Evolutionary conservation across 2,329 filamentous ascomycete genomes (phyloP).

Genomic region (Pyrenophora teres): DNA sequence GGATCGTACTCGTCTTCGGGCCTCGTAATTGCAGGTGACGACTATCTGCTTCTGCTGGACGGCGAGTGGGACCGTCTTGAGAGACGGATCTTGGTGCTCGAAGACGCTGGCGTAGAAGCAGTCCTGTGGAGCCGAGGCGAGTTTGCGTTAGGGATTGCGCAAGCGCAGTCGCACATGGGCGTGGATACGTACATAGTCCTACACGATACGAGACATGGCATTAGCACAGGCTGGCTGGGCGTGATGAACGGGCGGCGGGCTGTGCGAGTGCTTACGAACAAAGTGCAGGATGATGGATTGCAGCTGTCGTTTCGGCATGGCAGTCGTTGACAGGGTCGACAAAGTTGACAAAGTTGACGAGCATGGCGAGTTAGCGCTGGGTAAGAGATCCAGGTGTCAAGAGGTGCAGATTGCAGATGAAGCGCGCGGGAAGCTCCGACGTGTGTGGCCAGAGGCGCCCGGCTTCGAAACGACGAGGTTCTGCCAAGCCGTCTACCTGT

Average conservation of each 20-base stretch:
- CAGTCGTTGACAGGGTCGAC: no score
- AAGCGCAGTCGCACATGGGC: constrained; percentile 11
- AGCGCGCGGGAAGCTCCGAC: constrained; percentile 11
- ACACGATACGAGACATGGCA: constrained; percentile 18
- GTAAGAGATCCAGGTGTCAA: no score
- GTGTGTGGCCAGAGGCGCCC: constrained; percentile 1
- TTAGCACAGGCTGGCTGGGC: constrained; percentile 27
- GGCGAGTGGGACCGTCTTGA: constrained; percentile 76
- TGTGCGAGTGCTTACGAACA: constrained; percentile 54
- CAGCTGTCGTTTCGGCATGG: constrained; percentile 27
- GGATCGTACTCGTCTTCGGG: constrained; percentile 63
- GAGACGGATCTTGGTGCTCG: constrained; percentile 75
- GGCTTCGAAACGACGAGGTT: not conserved
- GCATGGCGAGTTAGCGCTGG: no score
- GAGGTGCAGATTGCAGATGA: not conserved
- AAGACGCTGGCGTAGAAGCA: constrained; percentile 95
- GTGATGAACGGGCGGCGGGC: constrained; percentile 11
- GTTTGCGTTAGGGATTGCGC: constrained; percentile 9
- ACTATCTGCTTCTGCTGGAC: constrained; percentile 90
- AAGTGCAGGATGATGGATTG: constrained; percentile 78
- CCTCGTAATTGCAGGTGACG: constrained; percentile 77
- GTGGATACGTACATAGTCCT: constrained; percentile 42
- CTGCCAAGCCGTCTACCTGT: constrained; percentile 1
- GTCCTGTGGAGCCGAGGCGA: constrained; percentile 56
- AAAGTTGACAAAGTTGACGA: no score